Evolutionary conservation across 805 yeast species (phyloP).

Genomic region (Cyberlindnera meyerae): DNA sequence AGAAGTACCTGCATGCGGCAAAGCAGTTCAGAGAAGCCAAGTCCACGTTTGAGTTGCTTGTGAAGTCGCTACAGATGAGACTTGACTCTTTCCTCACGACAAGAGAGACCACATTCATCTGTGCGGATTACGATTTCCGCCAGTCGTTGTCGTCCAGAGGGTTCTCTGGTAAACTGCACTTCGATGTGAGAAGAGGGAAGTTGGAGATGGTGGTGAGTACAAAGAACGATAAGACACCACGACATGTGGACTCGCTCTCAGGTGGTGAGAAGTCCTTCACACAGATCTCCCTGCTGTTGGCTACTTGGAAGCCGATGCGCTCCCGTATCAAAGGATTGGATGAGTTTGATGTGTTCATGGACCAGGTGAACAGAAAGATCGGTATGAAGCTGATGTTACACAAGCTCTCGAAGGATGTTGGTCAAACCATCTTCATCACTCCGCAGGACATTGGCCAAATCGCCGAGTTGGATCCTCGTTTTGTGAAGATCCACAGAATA

Average conservation of each 20-base stretch:
- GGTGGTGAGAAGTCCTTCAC: conserved; percentile 97
- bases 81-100: conserved; percentile 37
- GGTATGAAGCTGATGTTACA: conserved; percentile 71
- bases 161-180: conserved; percentile 65
- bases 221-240: conserved; percentile 47
- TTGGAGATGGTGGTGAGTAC: conserved; percentile 60
- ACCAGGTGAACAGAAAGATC: conserved; percentile 77
- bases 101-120: conserved; percentile 37
- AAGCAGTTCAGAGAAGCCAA: conserved; percentile 34
- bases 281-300: conserved; percentile 78
- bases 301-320: conserved; percentile 92
- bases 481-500: conserved; percentile 62
- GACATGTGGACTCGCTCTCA: conserved; percentile 78
- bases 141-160: conserved; percentile 59
- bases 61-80: conserved; percentile 39
- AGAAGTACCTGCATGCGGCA: conserved; percentile 38
- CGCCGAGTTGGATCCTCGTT: conserved; percentile 54
- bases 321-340: conserved; percentile 86
- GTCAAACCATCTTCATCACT: conserved; percentile 89
- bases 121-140: conserved; percentile 53
- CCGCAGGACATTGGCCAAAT: conserved; percentile 78
- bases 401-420: conserved; percentile 57
- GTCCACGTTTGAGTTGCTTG: conserved; percentile 28
- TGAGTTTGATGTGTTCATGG: conserved; percentile 98
- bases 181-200: conserved; percentile 48